Evolutionary conservation across 176 grass and related monocot species (phyloP), one percentile per base, ranked within the genome.

Genomic region (Raddia guianensis): DNA sequence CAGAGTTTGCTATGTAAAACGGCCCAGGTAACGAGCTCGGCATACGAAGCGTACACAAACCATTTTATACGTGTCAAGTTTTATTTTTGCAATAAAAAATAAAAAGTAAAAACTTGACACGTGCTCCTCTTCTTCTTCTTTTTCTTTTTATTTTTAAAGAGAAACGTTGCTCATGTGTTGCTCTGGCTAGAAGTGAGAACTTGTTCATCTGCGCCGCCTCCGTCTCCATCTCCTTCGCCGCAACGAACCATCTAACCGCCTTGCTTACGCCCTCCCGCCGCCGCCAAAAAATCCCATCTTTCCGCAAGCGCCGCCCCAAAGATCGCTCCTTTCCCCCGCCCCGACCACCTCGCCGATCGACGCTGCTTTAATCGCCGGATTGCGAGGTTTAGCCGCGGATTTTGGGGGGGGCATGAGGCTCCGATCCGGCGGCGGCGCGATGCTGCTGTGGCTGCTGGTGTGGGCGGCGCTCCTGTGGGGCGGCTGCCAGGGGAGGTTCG

Each of bases 401-500:
- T 42, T 63, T 21, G 54, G 56, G 27, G 27, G 27, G 27, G 9
- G 62, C 52, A 76, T 83, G 69, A 52, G 55, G 49, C 69, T 20
- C 66, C 75, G 57, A 47, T 73, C 70, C 45, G 68, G 20, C 45
- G 2, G 47, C 10, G n/a, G 32, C 27, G 27, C 27, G 27, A 51
- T 48, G 45, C 63, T 85, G 78, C 78, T 85, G 78, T 74, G 77
- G 71, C 49, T 89, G 9, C 80, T 78, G 57, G 50, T 79, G 35
- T 86, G 84, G 67, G 74, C 86, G 68, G 75, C 81, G 73, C 46
- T 74, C 76, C 73, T 94, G 10, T 72, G 78, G 77, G 69, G 85
- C 15, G 67, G 61, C 16, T 89, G 83, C 51, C 73, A 64, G 4
- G 89, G 77, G 60, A 83, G 70, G 72, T 91, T 94, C 74, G 84